Base-by-base conservation (phyloP, 176 grass and related monocot genomes). In the Stipa capillata region DNA sequence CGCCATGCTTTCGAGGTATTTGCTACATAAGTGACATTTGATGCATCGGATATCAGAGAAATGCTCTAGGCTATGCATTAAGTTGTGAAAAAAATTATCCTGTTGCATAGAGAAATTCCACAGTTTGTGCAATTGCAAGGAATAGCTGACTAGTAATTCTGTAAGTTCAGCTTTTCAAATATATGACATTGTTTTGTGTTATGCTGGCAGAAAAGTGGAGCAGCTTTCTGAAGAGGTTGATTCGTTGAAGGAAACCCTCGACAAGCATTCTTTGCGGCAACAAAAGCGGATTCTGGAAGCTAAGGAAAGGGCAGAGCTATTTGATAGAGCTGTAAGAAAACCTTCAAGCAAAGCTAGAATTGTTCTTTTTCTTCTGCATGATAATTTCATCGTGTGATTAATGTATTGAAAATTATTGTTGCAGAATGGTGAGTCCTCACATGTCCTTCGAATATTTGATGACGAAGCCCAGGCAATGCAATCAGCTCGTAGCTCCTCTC, bases 391-490 rank as follows among this genome's bases (percentile, higher is more conserved):
- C 24, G 14, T 32, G 16, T 28, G 16, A 34, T 69, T 69, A 59
- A 77, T 63, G 18, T 32, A 32, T 40, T 39, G 73, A 82, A 79
- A 32, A 29, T 67, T 48, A 2, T 44, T 68, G 25, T 52, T 83
- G 63, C 84, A 97, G 94, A 91, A 93, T 85, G 87, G 93, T 11
- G 93, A 93, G 31, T 97, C 93, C 56, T 92, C 85, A 66, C 88
- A 97, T 49, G 63, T 97, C 45, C 79, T 97, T 71, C 83, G 81
- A 71, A 97, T 97, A 83, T 97, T 97, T 45, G 90, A 97, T 32
- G 93, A 97, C 15, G 90, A 97, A 84, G 76, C 82, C 42, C 93
- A 93, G 53, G 93, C 93, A 72, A 85, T 93, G 91, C 90, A 93
- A 65, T 89, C 91, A 59, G 94, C 94, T 56, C 88, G 70, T 25